phyloP scores from a whole-genome alignment of 345 rosid genomes.

The Microthlaspi erraticum region DNA sequence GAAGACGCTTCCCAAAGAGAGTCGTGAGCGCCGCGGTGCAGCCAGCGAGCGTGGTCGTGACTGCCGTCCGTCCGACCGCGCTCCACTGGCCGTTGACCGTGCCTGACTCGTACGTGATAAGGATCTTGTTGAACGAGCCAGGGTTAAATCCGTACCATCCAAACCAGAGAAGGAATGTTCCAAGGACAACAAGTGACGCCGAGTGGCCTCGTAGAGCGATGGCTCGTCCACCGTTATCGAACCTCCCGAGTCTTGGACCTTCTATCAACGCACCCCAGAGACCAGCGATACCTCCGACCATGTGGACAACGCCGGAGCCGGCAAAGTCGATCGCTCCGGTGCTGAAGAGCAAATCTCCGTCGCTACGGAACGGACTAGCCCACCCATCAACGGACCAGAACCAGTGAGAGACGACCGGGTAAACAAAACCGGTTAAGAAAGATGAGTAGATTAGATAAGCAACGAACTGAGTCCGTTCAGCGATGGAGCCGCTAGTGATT shows the following conservation, averaged over 20 bases:
- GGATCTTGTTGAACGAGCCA: slow-evolving; percentile 59
- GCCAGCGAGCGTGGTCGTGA: slow-evolving; percentile 80
- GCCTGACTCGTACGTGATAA: slow-evolving; percentile 42
- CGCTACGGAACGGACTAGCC: slow-evolving; percentile 48
- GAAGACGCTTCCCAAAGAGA: slow-evolving; percentile 62
- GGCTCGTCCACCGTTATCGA: slow-evolving; percentile 39
- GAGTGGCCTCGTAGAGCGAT: slow-evolving; percentile 45
- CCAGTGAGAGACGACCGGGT: slow-evolving; percentile 54
- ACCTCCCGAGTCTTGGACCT: slow-evolving; percentile 46
- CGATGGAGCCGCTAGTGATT: slow-evolving; percentile 65
- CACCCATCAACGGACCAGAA: slow-evolving; percentile 55
- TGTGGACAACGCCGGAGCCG: slow-evolving; percentile 52
- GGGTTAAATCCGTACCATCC: slow-evolving; percentile 89
- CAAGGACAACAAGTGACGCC: slow-evolving; percentile 45
- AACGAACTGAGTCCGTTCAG: slow-evolving; percentile 89
- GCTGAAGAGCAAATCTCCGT: slow-evolving; percentile 45
- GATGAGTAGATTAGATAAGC: slow-evolving; percentile 59
- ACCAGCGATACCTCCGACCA: slow-evolving; percentile 69
- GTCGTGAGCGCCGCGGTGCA: slow-evolving; percentile 83
- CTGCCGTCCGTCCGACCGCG: slow-evolving; percentile 77
- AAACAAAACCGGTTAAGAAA: slow-evolving; percentile 55
- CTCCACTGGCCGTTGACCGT: slow-evolving; percentile 81
- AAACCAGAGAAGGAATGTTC: slow-evolving; percentile 45
- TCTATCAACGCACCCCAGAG: slow-evolving; percentile 47
- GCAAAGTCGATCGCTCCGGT: slow-evolving; percentile 56